Evolutionary conservation across 495 filamentous ascomycete genomes (phyloP).

Genomic region (Neurospora tetrasperma): DNA sequence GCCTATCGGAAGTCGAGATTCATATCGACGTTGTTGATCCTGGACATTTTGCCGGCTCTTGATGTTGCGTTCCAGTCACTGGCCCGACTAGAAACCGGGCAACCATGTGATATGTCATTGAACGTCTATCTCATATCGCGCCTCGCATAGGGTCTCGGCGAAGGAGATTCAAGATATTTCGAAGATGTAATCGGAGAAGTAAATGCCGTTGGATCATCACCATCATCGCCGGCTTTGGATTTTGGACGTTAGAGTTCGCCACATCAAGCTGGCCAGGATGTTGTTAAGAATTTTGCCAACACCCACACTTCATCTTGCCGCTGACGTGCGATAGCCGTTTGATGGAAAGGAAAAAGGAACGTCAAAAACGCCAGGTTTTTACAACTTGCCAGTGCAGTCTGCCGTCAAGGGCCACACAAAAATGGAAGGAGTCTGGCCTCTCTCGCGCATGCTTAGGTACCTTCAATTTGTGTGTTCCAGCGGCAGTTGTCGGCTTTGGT

Average conservation of each 20-base stretch:
- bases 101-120: neutral
- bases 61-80: neutral
- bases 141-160: neutral
- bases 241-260: neutral
- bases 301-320: neutral
- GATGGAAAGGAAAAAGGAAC: neutral
- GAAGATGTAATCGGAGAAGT: neutral
- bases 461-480: neutral
- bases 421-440: neutral
- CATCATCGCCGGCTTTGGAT: neutral
- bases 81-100: neutral
- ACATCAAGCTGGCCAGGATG: neutral
- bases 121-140: neutral
- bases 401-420: neutral
- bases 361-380: too few species aligned
- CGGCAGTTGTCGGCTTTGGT: neutral
- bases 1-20: constrained; percentile 1
- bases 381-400: neutral
- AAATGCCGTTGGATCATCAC: neutral
- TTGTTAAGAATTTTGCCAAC: neutral
- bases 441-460: neutral
- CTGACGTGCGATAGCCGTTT: neutral
- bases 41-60: constrained; percentile 7
- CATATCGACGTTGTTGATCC: neutral
- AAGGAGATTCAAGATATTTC: neutral